Evolutionary conservation across 805 yeast genomes (phyloP), one percentile per base, ranked within the genome.

Genomic region (Yueomyces sp.): DNA sequence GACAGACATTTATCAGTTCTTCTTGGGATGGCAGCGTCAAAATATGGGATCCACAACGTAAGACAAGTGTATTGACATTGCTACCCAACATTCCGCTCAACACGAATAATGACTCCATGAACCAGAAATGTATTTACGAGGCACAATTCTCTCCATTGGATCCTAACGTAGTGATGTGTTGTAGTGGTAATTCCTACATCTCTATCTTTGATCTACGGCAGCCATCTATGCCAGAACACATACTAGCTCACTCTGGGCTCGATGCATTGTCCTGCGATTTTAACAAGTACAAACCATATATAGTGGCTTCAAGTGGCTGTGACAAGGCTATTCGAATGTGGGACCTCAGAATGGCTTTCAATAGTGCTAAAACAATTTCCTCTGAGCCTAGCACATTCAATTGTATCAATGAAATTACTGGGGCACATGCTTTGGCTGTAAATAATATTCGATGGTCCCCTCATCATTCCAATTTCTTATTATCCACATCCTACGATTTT

Each of bases 1-100:
- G 86, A 62, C 56, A 72, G 4, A 68, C 67, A 19, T 85, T 90
- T 61, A 77, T 81, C 37, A 73, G 90, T 26, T 74, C 88, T 29
- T 81, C 94, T 6, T 90, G 97, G 97, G 97, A 90, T 60, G 95
- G 96, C 0, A 67, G 82, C 0, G 73, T 88, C 36, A 85, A 85
- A 60, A 55, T 85, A 3, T 85, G 94, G 94, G 61, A 79, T 0
- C 87, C 92, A 0, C 60, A 62, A 37, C 66, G 87, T 45, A 64
- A 60, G 30, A 64, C 69, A 26, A 76, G 86, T 28, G 48, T 85
- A 44, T 40, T 77, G 45, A 80, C 88, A 0, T 65, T 85, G 39
- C 29, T 41, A 66, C 19, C 19, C 19, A 19, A 19, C 19, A 19
- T 19, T 19, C 19, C 19, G 19, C 19, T 19, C 19, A 19, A 19